Conservation (phyloP, 2,329 filamentous ascomycete genomes). For the Ceratocystis cacaofunesta region DNA sequence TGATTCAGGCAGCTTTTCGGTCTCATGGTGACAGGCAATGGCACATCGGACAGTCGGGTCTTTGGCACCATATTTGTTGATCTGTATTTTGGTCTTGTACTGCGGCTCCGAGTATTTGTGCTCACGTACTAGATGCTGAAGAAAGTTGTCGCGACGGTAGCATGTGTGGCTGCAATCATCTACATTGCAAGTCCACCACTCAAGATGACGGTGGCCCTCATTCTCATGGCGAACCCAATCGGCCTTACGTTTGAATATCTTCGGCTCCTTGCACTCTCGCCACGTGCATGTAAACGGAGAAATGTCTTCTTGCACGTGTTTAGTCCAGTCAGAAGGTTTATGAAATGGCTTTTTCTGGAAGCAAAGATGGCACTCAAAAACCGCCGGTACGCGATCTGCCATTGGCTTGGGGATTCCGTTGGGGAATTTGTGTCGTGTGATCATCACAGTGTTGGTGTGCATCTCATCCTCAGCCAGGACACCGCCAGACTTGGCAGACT, state of each 20-base stretch:
- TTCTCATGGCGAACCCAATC: constrained; percentile 94
- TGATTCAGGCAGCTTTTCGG: constrained; percentile 46
- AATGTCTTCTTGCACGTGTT: constrained; percentile 87
- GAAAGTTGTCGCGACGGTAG: constrained; percentile 80
- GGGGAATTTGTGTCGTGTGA: constrained; percentile 62
- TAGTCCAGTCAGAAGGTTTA: constrained; percentile 93
- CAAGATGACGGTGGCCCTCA: constrained; percentile 74
- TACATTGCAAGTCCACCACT: constrained; percentile 80
- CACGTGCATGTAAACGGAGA: constrained; percentile 91
- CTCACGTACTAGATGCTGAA: constrained; percentile 82
- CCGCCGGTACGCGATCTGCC: constrained; percentile 59
- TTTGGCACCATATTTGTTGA: constrained; percentile 40
- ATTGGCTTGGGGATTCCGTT: constrained; percentile 69
- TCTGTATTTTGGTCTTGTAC: constrained; percentile 55
- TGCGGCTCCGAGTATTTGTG: constrained; percentile 78
- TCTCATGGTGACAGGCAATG: constrained; percentile 61
- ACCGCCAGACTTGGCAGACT: constrained; percentile 44
- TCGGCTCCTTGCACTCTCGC: constrained; percentile 64
- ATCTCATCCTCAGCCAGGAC: constrained; percentile 38
- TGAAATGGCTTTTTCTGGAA: constrained; percentile 72
- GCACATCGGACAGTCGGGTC: constrained; percentile 65
- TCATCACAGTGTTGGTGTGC: constrained; percentile 51
- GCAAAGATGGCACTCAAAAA: constrained; percentile 82
- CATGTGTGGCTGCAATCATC: constrained; percentile 69
- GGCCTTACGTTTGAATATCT: constrained; percentile 88